Conservation (phyloP, 306 rosid species). For the Sindora glabra region DNA sequence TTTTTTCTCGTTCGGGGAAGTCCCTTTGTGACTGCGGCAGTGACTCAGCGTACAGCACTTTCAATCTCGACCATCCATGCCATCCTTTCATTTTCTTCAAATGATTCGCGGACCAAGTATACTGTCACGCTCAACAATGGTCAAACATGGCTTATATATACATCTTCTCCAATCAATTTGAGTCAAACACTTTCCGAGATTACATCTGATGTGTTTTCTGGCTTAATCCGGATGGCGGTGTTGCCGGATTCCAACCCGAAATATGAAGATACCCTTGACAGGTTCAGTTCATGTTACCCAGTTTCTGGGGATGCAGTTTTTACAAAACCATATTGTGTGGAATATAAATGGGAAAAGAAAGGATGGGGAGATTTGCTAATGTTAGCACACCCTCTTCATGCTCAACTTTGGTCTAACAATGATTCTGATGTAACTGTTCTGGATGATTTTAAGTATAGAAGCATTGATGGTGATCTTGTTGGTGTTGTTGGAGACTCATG, state of each 20-base stretch:
- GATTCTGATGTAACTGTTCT: constrained; percentile 33
- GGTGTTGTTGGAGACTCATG: constrained; percentile 84
- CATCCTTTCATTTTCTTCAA: constrained; percentile 44
- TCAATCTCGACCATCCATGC: constrained; percentile 57
- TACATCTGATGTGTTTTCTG: constrained; percentile 43
- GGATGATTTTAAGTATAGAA: constrained; percentile 51
- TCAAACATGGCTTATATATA: constrained; percentile 72
- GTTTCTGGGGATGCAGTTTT: constrained; percentile 55
- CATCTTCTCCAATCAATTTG: constrained; percentile 45
- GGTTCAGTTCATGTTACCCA: constrained; percentile 60
- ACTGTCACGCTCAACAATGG: constrained; percentile 52
- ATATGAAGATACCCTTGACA: constrained; percentile 41
- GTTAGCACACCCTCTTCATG: constrained; percentile 89
- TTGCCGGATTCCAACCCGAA: constrained; percentile 34
- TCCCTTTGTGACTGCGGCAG: constrained; percentile 55
- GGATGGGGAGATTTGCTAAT: constrained; percentile 66
- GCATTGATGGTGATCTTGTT: constrained; percentile 76
- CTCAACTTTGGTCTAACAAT: constrained; percentile 27
- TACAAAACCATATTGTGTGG: constrained; percentile 36
- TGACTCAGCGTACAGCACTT: constrained; percentile 27
- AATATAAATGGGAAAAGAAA: constrained; percentile 63
- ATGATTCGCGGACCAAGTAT: constrained; percentile 37
- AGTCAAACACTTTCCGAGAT: constrained; percentile 19
- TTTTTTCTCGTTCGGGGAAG: constrained; percentile 72
- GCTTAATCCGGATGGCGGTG: constrained; percentile 48